Conservation (phyloP, 305 asterid species). For the Salvia sclarea region DNA sequence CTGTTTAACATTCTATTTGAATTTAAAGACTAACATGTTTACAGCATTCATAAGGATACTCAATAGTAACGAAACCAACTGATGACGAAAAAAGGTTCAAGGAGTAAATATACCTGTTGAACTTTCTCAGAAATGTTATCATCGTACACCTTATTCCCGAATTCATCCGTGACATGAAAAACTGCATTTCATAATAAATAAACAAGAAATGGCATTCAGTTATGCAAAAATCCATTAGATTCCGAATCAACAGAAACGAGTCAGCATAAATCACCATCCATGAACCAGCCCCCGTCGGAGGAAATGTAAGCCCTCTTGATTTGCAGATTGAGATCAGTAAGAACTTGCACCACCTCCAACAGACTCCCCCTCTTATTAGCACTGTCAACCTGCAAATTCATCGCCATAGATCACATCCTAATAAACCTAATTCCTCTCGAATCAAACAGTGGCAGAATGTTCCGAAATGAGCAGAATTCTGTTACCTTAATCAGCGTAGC, state of each 20-base stretch:
- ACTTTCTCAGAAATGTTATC: constrained; percentile 40
- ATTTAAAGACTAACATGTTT: neutral
- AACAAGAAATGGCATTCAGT: constrained; percentile 1
- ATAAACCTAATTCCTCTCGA: neutral
- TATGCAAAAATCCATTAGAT: neutral
- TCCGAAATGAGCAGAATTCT: neutral
- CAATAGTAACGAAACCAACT: neutral
- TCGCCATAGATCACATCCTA: neutral
- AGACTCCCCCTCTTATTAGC: constrained; percentile 47
- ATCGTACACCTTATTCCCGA: constrained; percentile 43
- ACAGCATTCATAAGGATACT: neutral
- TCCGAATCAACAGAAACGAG: neutral
- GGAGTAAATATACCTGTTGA: constrained; percentile 38
- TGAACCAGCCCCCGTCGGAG: constrained; percentile 90
- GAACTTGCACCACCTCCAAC: constrained; percentile 80
- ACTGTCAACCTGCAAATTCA: constrained; percentile 46
- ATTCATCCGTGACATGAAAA: constrained; percentile 47
- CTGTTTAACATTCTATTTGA: neutral
- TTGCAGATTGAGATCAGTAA: constrained; percentile 74
- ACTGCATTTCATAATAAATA: constrained; percentile 36
- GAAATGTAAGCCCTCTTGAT: constrained; percentile 83
- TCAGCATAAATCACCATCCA: constrained; percentile 62
- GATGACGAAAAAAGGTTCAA: no score
- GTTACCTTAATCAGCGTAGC: constrained; percentile 46
- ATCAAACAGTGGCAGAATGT: constrained; percentile 7